These are phyloP conservation scores for Pichia sp. DNA, from an alignment of 1,139 yeast species.

Conservation along the genomic window DNA sequence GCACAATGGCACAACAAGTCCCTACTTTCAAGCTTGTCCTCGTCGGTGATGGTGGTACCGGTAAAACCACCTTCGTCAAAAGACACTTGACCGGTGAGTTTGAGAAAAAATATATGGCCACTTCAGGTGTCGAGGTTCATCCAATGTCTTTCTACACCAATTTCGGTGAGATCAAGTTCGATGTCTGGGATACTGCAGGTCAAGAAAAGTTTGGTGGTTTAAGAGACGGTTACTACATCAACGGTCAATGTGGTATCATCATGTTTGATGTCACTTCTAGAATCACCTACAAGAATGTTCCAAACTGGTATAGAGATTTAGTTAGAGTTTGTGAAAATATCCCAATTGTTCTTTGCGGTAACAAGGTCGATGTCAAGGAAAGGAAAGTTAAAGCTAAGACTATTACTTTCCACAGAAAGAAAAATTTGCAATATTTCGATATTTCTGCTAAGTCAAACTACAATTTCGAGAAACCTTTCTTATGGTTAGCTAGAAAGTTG, in stretches of 20 bases:
- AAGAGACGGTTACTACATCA: constrained; percentile 98
- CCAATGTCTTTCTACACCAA: constrained; percentile 98
- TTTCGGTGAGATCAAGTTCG: constrained; percentile 97
- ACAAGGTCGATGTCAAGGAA: constrained; percentile 99
- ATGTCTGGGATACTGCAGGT: constrained; percentile 99
- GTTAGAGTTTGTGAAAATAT: constrained; percentile 99
- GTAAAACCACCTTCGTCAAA: constrained; percentile 99
- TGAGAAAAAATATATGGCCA: constrained; percentile 98
- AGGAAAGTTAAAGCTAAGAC: constrained; percentile 99
- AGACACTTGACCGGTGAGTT: constrained; percentile 99
- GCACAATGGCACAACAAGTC: constrained; percentile 58
- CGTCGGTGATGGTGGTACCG: constrained; percentile 99
- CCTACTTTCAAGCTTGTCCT: constrained; percentile 97
- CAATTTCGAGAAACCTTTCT: constrained; percentile 99
- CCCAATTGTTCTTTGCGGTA: constrained; percentile 98
- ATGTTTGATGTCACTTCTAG: constrained; percentile 99
- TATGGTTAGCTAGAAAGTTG: constrained; percentile 99
- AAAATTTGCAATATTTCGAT: constrained; percentile 98
- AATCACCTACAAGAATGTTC: constrained; percentile 98
- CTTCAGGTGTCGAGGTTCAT: constrained; percentile 98
- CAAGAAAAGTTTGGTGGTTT: constrained; percentile 99
- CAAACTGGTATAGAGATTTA: constrained; percentile 99
- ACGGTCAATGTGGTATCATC: constrained; percentile 99
- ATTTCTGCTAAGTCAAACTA: constrained; percentile 99
- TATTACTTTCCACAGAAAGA: constrained; percentile 99